Percentiles rank a stretch among this genome's conserved stretches.
Conservation (phyloP, 2,329 filamentous ascomycete genomes). For the Cercospora sp. region DNA sequence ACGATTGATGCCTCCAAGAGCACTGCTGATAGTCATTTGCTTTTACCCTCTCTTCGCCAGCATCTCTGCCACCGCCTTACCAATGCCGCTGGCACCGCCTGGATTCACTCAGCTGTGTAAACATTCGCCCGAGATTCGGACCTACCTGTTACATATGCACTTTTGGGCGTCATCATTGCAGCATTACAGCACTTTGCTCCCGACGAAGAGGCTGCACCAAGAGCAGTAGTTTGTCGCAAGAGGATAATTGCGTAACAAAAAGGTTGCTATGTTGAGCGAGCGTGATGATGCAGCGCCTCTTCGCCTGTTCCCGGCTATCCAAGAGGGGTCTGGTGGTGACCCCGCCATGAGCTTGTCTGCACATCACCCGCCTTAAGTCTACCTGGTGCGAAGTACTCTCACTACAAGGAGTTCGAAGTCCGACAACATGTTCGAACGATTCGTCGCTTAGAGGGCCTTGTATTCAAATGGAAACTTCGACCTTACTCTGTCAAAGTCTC, state of each 20-base stretch:
- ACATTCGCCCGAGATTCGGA: not conserved
- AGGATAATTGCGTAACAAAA: not conserved
- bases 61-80: constrained; percentile 38
- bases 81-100: constrained; percentile 39
- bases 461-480: not conserved
- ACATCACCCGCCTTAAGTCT: not conserved
- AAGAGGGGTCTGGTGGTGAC: not conserved
- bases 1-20: not conserved
- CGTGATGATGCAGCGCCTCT: not conserved
- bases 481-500: not conserved
- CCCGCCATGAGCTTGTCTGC: not conserved
- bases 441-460: not conserved
- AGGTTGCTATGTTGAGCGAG: not conserved
- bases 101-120: not conserved
- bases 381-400: not conserved
- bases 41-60: constrained; percentile 34
- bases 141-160: constrained; percentile 22
- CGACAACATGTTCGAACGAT: not conserved
- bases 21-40: not conserved
- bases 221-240: not conserved
- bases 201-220: not conserved
- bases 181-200: not conserved
- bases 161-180: constrained; percentile 12
- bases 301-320: not conserved
- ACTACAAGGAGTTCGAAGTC: not conserved